Evolutionary conservation across 106 monocot genomes (phyloP).

Genomic region (Apostasia ramifera): DNA sequence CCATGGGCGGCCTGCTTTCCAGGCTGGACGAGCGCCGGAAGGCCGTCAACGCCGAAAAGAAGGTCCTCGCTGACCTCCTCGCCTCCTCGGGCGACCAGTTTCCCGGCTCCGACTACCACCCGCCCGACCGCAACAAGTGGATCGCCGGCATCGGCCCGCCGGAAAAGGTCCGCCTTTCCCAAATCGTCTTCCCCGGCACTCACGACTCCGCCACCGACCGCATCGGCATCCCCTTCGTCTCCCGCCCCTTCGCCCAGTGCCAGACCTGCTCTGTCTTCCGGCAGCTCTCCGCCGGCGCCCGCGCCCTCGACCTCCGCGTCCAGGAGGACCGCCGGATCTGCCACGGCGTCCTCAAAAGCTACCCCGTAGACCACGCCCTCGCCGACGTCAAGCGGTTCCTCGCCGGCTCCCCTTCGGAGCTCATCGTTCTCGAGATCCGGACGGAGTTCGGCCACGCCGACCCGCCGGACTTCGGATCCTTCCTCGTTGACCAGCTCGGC

Average conservation of each 20-base stretch:
- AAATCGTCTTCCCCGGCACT: slow-evolving; percentile 83
- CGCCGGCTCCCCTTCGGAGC: slow-evolving; percentile 44
- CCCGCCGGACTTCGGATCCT: slow-evolving; percentile 65
- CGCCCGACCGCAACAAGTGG: slow-evolving; percentile 60
- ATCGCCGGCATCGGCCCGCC: slow-evolving; percentile 41
- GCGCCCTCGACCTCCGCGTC: slow-evolving; percentile 74
- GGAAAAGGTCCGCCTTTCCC: slow-evolving; percentile 29
- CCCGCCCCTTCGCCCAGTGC: slow-evolving; percentile 82
- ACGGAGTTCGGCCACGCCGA: slow-evolving; percentile 85
- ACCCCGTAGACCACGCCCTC: slow-evolving; percentile 66
- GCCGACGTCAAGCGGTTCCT: slow-evolving; percentile 49
- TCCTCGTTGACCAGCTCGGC: slow-evolving; percentile 55
- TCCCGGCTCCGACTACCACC: slow-evolving; percentile 73
- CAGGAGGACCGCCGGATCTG: slow-evolving; percentile 57
- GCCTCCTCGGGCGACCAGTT: slow-evolving; percentile 37
- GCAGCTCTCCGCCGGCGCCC: slow-evolving; percentile 61
- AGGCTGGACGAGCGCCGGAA: slow-evolving; percentile 54
- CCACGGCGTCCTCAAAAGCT: slow-evolving; percentile 72
- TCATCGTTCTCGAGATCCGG: slow-evolving; percentile 76
- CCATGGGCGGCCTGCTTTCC: slow-evolving; percentile 57
- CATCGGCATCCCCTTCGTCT: slow-evolving; percentile 66
- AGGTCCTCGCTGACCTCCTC: slow-evolving; percentile 33
- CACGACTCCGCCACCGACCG: slow-evolving; percentile 89
- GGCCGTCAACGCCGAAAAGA: slow-evolving; percentile 39
- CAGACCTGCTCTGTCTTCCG: slow-evolving; percentile 64